Evolutionary conservation across 305 asterid genomes (phyloP), one percentile per base, ranked within the genome.

Genomic region (Fraxinus nigra): DNA sequence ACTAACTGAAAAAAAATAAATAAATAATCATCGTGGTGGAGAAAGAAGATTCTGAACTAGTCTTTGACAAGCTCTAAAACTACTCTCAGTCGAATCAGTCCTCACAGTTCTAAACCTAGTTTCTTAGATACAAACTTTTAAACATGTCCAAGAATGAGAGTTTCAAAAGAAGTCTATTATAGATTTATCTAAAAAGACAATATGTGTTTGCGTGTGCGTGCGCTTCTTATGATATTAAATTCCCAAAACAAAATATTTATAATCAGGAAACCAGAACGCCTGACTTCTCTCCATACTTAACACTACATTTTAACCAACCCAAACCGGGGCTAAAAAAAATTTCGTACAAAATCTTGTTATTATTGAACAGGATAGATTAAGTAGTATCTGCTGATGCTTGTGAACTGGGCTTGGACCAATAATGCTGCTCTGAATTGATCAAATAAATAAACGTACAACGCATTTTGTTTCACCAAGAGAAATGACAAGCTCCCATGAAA

Each of bases 391-490:
- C 33, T 63, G 34, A 22, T 10, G 32, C 70, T 8, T 63, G 30
- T 63, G 14, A 22, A 63, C 5, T 20, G 34, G 72, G 32, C 32
- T 63, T 22, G 16, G 33, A 24, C 72, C 14, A 20, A 63, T 63
- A 63, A 63, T 63, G 72, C 72, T 24, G 33, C 16, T 63, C 32
- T 63, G 32, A 63, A 51, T n/a, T 51, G 63, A 51, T 51, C 22
- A 40, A 40, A 40, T 9, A 61, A 18, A 61, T 7, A 61, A 61
- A 20, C 32, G 14, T 20, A 61, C 14, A 20, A 94, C 5, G 61
- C 8, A 51, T 16, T 51, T 51, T n/a, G 24, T 51, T 51, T n/a
- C 63, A 51, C 63, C 63, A 51, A 51, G 22, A 51, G 3, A 51
- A 22, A 51, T 51, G 24, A 16, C 3, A 51, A 51, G 9, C 63